Evolutionary conservation across 2,329 filamentous ascomycete species (phyloP).

Genomic region (Alternaria sp.): DNA sequence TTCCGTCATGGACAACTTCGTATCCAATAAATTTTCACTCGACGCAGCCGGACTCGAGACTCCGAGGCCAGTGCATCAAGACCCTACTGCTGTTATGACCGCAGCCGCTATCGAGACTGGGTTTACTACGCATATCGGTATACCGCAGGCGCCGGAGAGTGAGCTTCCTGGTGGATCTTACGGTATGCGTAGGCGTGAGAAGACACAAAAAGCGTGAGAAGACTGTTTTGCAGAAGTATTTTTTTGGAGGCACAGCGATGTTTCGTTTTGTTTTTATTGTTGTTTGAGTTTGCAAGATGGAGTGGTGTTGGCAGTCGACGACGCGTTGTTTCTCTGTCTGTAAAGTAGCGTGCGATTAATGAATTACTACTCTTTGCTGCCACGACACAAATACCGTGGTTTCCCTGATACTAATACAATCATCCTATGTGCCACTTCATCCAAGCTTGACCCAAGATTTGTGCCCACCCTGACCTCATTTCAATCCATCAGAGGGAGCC

Average conservation of each 20-base stretch:
- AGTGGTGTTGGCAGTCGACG: neutral
- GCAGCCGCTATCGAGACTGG: neutral
- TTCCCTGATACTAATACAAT: slow-evolving; percentile 8
- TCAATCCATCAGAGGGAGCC: too few species aligned
- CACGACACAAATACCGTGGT: too few species aligned
- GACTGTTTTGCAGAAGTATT: neutral
- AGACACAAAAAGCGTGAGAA: neutral
- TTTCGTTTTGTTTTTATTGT: neutral
- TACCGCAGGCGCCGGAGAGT: neutral
- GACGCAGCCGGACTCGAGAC: neutral
- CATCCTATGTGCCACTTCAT: neutral
- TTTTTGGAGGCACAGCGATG: neutral
- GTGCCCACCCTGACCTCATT: too few species aligned
- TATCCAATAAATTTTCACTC: neutral
- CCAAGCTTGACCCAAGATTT: too few species aligned
- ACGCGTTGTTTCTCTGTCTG: neutral
- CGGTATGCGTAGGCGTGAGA: neutral
- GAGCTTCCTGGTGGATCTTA: neutral
- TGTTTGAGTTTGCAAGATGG: neutral
- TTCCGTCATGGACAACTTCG: neutral
- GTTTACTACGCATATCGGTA: neutral
- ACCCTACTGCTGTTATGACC: neutral
- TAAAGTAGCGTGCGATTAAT: slow-evolving; percentile 1
- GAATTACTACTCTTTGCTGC: neutral
- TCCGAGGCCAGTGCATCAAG: neutral